Evolutionary conservation across 257 asterid species (phyloP), one percentile per base, ranked within the genome.

Genomic region (Coffea canephora): DNA sequence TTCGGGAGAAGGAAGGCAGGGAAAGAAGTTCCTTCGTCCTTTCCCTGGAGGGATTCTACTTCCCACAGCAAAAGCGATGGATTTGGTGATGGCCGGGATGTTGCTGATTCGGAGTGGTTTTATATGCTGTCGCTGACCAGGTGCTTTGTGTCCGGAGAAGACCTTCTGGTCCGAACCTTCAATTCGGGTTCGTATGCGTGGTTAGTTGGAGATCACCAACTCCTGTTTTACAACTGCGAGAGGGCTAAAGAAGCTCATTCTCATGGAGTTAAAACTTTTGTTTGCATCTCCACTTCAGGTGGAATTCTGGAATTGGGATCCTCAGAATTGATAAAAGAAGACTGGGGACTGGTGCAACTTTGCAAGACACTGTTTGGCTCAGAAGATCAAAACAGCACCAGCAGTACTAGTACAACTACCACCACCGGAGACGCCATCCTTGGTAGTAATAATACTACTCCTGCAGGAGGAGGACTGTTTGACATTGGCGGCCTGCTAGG

Each of bases 231-330:
- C 57, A 70, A 82, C 76, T 82, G 78, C 0, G 77, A 76, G 8
- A 87, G 92, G 74, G 89, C 86, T 12, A 85, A 85, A 79, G 89
- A 89, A 82, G 90, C 88, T 65, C 86, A 78, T 15, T 55, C 86
- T 27, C 86, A 82, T 7, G 90, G 92, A 12, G 76, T 83, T 41
- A 71, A 72, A 19, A 87, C 90, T 3, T 69, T 85, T 27, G 82
- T 82, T 45, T 85, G 82, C 77, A 23, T 87, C 16, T 70, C 90
- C 2, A 85, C 87, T 76, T 57, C 83, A 0, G 0, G 5, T 25
- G 91, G 90, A 41, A 85, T 85, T 15, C 48, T 87, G 9, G 90
- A 89, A 43, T 71, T 89, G 49, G 89, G 89, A 23, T 89, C 92
- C 57, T 69, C 79, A 0, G 80, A 77, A 8, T 14, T 79, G 54